Evolutionary conservation across 2,329 filamentous ascomycete species (phyloP).

Genomic region (Rhynchosporium secalis): DNA sequence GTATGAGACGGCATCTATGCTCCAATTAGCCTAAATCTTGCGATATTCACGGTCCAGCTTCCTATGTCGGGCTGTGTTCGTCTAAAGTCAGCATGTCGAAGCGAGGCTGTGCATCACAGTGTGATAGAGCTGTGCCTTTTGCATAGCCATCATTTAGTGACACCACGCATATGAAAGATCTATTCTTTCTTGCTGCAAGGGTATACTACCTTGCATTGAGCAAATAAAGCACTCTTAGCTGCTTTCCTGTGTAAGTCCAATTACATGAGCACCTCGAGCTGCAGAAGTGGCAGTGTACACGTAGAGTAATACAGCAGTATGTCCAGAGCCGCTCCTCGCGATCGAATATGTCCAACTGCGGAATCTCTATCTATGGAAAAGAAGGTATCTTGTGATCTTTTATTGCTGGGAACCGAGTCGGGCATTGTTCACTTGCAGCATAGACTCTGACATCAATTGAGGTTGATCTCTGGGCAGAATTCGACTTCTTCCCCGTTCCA

Average conservation of each 20-base stretch:
- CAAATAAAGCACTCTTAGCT: background rate
- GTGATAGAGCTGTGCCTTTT: slow-evolving; percentile 10
- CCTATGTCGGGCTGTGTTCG: slow-evolving; percentile 7
- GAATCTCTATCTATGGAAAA: background rate
- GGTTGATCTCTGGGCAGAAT: too few relatives aligned
- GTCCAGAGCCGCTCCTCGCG: background rate
- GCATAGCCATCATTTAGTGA: slow-evolving; percentile 14
- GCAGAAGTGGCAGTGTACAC: slow-evolving; percentile 1
- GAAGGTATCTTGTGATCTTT: background rate
- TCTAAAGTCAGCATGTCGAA: background rate
- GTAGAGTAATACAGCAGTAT: background rate
- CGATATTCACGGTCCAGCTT: background rate
- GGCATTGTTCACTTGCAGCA: background rate
- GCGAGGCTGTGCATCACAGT: slow-evolving; percentile 10
- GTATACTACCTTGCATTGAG: background rate
- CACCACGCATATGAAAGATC: background rate
- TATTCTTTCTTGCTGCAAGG: slow-evolving; percentile 5
- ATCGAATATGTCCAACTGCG: background rate
- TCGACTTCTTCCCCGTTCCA: too few relatives aligned
- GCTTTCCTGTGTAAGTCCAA: background rate
- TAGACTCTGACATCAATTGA: background rate
- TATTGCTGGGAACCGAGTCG: background rate
- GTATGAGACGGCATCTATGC: background rate
- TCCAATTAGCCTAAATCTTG: background rate
- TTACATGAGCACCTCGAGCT: background rate